These are phyloP conservation scores for Rutstroemia sp. DNA, from an alignment of 2,329 filamentous ascomycete genomes.

Conservation along the genomic window DNA sequence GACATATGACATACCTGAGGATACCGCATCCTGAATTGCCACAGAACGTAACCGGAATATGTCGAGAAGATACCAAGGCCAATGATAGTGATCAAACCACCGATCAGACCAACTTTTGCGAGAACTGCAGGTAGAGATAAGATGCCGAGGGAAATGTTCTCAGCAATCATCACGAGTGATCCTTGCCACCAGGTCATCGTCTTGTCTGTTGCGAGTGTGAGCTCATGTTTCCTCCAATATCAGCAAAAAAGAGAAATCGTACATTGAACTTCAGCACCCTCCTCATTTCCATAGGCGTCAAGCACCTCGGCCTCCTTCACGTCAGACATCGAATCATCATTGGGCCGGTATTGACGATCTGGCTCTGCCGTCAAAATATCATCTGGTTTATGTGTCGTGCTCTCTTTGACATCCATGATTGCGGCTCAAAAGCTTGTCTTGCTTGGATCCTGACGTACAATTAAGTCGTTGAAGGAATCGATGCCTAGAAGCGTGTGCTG, in stretches of 20 bases:
- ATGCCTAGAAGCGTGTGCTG: background rate
- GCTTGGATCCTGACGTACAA: background rate
- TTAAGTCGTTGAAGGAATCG: background rate
- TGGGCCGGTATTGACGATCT: background rate
- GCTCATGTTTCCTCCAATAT: background rate
- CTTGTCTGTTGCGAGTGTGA: slow-evolving; percentile 3
- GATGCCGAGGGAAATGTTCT: slow-evolving; percentile 13
- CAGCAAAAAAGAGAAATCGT: background rate
- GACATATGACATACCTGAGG: slow-evolving; percentile 34
- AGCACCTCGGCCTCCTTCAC: slow-evolving; percentile 13
- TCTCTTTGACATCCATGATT: background rate
- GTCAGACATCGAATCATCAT: slow-evolving; percentile 11
- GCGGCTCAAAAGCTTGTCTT: background rate
- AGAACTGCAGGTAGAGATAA: slow-evolving; percentile 11
- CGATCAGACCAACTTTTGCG: slow-evolving; percentile 8
- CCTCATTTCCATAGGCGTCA: slow-evolving; percentile 15
- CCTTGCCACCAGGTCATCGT: slow-evolving; percentile 12
- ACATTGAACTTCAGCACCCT: slow-evolving; percentile 16
- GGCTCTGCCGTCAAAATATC: slow-evolving; percentile 1
- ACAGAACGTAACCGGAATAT: slow-evolving; percentile 55
- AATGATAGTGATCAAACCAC: slow-evolving; percentile 41
- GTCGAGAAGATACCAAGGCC: slow-evolving; percentile 46
- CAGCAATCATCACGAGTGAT: slow-evolving; percentile 8
- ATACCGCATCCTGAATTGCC: slow-evolving; percentile 48
- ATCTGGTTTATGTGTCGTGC: background rate